Evolutionary conservation across 1,284 basidiomycete genomes (phyloP).

Genomic region (Tilletia indica): DNA sequence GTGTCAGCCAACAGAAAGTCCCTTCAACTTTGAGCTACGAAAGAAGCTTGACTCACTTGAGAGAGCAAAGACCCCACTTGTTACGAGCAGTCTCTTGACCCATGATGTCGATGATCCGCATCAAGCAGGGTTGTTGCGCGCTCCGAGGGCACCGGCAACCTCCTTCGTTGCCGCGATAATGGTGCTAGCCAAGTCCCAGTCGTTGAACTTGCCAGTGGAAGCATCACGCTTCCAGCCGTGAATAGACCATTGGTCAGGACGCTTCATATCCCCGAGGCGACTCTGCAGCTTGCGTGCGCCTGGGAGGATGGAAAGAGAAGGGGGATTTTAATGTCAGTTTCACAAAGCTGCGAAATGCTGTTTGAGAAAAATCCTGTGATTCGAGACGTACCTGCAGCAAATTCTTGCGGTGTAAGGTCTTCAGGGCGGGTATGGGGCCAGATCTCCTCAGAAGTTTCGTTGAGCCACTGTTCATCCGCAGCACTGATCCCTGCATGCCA

Average conservation of each 20-base stretch:
- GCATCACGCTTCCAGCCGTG: slow-evolving; percentile 64
- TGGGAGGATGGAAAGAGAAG: slow-evolving; percentile 44
- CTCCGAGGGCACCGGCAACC: slow-evolving; percentile 74
- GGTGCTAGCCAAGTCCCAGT: slow-evolving; percentile 67
- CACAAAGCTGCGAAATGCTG: no score
- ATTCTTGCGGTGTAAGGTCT: slow-evolving; percentile 65
- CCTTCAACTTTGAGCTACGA: no score
- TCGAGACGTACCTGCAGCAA: slow-evolving; percentile 44
- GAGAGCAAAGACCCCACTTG: slow-evolving; percentile 73
- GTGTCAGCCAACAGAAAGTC: background rate
- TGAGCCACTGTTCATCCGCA: slow-evolving; percentile 44
- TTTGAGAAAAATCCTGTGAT: no score
- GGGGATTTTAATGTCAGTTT: no score
- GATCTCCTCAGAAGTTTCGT: slow-evolving; percentile 27
- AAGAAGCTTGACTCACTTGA: slow-evolving; percentile 61
- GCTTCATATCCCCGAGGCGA: background rate
- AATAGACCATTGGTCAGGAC: slow-evolving; percentile 66
- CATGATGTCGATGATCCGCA: slow-evolving; percentile 78
- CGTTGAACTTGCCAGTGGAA: slow-evolving; percentile 66
- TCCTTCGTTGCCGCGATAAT: slow-evolving; percentile 59
- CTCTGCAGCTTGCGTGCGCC: slow-evolving; percentile 50
- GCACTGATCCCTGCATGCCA: slow-evolving; percentile 42
- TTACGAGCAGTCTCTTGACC: slow-evolving; percentile 71
- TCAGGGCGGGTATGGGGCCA: slow-evolving; percentile 33
- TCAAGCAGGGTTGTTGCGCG: slow-evolving; percentile 71